Conservation (phyloP, 164 flowering plant species). For the Echeveria elegans region DNA sequence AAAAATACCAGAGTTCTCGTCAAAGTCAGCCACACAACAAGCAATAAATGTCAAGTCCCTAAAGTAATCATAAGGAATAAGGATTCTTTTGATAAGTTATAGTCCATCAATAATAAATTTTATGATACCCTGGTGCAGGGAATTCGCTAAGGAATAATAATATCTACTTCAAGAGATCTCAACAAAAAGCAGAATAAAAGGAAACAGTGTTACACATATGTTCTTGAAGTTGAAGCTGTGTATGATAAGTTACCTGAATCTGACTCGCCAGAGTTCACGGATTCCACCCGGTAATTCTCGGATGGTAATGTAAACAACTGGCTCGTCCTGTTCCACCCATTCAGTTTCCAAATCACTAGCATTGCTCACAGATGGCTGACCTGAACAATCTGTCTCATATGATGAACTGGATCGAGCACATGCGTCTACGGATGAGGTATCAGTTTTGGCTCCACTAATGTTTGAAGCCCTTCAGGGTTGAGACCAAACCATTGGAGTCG, state of each 20-base stretch:
- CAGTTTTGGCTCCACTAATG: slow-evolving; percentile 69
- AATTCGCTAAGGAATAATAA: no score
- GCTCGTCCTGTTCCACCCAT: slow-evolving; percentile 75
- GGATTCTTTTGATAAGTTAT: no score
- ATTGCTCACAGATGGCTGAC: slow-evolving; percentile 46
- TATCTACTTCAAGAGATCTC: no score
- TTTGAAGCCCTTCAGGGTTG: slow-evolving; percentile 81
- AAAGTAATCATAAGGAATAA: no score
- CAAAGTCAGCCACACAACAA: no score
- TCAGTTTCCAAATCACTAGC: slow-evolving; percentile 54
- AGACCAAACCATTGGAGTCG: slow-evolving; percentile 46
- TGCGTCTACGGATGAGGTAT: slow-evolving; percentile 47
- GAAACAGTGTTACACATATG: no score
- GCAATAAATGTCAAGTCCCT: no score
- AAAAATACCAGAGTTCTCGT: no score
- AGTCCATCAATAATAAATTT: no score
- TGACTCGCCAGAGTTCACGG: slow-evolving; percentile 59
- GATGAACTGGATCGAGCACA: slow-evolving; percentile 53
- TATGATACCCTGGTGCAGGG: no score
- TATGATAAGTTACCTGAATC: slow-evolving; percentile 52
- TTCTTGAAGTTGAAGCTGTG: no score
- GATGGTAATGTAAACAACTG: slow-evolving; percentile 65
- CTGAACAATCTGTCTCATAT: slow-evolving; percentile 63
- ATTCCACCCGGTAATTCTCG: slow-evolving; percentile 46
- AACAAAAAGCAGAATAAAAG: no score